Conservation (phyloP, 768 basidiomycete genomes). For the Termitomyces sp. region DNA sequence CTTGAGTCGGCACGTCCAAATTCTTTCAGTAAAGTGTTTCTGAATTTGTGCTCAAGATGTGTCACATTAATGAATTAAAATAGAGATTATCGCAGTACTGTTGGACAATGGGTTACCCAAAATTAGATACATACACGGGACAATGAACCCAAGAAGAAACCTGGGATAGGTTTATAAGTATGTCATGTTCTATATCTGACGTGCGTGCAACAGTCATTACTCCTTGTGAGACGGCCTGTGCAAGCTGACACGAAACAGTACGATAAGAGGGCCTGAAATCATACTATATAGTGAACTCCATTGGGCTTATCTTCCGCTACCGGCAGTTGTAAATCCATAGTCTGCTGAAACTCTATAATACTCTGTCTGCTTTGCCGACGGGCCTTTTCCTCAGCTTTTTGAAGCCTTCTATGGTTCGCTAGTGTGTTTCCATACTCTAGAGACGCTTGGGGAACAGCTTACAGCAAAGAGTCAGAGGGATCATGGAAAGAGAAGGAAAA, state of each 20-base stretch:
- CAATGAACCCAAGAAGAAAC: background rate
- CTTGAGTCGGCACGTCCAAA: no score
- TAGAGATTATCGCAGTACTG: background rate
- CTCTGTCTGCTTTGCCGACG: conserved; percentile 10
- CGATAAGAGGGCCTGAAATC: background rate
- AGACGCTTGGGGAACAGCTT: conserved; percentile 12
- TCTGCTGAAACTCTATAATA: conserved; percentile 5
- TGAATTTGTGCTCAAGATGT: no score
- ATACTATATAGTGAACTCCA: conserved; percentile 1
- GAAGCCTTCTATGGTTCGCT: conserved; percentile 8
- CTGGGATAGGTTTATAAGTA: background rate
- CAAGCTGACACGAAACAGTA: background rate
- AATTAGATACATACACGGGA: background rate
- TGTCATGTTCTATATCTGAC: no score
- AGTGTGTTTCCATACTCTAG: conserved; percentile 8
- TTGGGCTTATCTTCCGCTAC: background rate
- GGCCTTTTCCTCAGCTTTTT: background rate
- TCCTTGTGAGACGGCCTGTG: no score
- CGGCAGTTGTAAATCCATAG: conserved; percentile 1
- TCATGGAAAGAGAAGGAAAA: background rate
- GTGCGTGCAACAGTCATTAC: no score
- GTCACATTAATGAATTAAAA: background rate
- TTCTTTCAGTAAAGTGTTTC: no score
- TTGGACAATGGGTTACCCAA: background rate
- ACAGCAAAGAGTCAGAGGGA: background rate